A percentile compares a stretch with the other conserved stretches of the same genome.
Conservation (phyloP, 225 moss, liverwort and hornwort species). For the Polytrichum commune region DNA sequence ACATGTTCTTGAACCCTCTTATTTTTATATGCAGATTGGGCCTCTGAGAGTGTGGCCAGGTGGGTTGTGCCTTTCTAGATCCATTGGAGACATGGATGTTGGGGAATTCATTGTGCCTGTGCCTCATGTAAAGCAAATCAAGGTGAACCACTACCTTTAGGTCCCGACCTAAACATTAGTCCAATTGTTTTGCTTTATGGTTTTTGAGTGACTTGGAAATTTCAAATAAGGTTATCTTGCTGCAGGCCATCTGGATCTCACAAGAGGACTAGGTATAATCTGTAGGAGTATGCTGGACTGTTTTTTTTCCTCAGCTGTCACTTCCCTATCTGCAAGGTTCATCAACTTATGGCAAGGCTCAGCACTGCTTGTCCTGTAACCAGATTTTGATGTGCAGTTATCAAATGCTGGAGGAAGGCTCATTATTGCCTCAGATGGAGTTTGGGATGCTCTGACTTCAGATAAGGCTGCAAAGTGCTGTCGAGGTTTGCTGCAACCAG, state of each 20-base stretch:
- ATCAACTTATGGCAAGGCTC: not conserved
- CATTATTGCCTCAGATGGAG: slow-evolving; percentile 81
- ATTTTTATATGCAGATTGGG: slow-evolving; percentile 51
- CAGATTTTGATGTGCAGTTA: slow-evolving; percentile 34
- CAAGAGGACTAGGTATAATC: too few relatives aligned
- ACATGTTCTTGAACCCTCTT: not conserved
- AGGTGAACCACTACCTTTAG: slow-evolving; percentile 20
- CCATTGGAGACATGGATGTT: slow-evolving; percentile 84
- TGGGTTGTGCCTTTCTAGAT: slow-evolving; percentile 80
- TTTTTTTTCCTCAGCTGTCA: not conserved
- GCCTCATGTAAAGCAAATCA: slow-evolving; percentile 89
- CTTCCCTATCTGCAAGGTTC: not conserved
- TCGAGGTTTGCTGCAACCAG: slow-evolving; percentile 62
- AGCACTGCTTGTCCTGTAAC: not conserved
- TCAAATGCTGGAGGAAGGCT: slow-evolving; percentile 69
- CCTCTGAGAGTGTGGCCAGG: slow-evolving; percentile 95
- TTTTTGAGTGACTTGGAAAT: too few relatives aligned
- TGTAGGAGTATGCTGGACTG: too few relatives aligned
- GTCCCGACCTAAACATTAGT: too few relatives aligned
- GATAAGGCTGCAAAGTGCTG: slow-evolving; percentile 79
- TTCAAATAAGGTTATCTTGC: too few relatives aligned
- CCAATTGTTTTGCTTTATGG: too few relatives aligned
- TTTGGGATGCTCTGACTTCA: slow-evolving; percentile 82
- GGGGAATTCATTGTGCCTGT: slow-evolving; percentile 90
- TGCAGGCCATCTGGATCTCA: too few relatives aligned